Conservation (phyloP, 805 yeast genomes). For the Metschnikowia reukaufii region DNA sequence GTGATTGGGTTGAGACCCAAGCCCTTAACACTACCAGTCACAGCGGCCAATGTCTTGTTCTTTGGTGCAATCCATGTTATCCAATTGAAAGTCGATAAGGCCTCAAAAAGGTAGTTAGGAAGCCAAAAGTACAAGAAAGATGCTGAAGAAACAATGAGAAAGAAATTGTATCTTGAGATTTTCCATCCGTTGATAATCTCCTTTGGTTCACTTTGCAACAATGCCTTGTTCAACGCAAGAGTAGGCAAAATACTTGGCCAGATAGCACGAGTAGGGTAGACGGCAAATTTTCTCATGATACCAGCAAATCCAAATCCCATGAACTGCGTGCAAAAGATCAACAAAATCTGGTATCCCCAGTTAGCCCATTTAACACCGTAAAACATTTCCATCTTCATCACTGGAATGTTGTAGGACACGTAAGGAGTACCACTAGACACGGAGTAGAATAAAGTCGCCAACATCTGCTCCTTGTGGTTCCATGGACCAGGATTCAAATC, state of each 20-base stretch:
- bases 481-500: slow-evolving; percentile 60
- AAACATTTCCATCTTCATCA: slow-evolving; percentile 42
- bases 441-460: slow-evolving; percentile 53
- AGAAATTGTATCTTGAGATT: slow-evolving; percentile 24
- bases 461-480: slow-evolving; percentile 60
- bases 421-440: slow-evolving; percentile 51
- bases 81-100: slow-evolving; percentile 60
- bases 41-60: slow-evolving; percentile 56
- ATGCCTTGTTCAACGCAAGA: slow-evolving; percentile 53
- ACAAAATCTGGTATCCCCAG: slow-evolving; percentile 52
- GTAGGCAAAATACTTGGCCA: slow-evolving; percentile 72
- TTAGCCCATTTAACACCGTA: slow-evolving; percentile 41
- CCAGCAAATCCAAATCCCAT: slow-evolving; percentile 73
- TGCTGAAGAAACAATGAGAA: slow-evolving; percentile 1
- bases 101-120: slow-evolving; percentile 50
- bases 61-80: slow-evolving; percentile 66
- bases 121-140: slow-evolving; percentile 10
- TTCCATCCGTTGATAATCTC: slow-evolving; percentile 63
- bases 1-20: slow-evolving; percentile 63
- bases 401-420: slow-evolving; percentile 41
- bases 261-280: slow-evolving; percentile 60
- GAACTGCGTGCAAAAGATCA: slow-evolving; percentile 56
- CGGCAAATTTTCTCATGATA: slow-evolving; percentile 54
- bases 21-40: slow-evolving; percentile 63
- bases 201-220: slow-evolving; percentile 50